Evolutionary conservation across 1,139 yeast species (phyloP).

Genomic region (Geotrichum phurueaensis): DNA sequence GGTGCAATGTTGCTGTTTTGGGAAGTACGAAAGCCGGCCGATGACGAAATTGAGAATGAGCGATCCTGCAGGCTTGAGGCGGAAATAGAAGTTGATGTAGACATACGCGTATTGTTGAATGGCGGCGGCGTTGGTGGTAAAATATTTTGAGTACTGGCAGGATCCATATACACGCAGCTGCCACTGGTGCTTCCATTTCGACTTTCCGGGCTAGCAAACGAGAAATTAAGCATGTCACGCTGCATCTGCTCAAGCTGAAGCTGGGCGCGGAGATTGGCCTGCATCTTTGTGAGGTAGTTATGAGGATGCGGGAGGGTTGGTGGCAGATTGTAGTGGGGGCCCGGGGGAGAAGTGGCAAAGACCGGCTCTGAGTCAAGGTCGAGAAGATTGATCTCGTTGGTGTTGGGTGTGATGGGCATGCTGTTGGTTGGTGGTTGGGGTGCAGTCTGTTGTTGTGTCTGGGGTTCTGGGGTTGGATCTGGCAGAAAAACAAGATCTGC

Average conservation of each 20-base stretch:
- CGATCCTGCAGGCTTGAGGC: neutral
- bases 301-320: neutral
- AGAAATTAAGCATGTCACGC: conserved; percentile 3
- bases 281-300: conserved; percentile 2
- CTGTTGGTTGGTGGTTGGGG: neutral
- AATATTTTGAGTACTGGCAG: neutral
- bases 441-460: neutral
- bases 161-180: neutral
- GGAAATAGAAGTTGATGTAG: neutral
- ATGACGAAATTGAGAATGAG: neutral
- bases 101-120: neutral
- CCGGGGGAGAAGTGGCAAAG: neutral
- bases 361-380: conserved; percentile 4
- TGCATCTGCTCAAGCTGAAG: conserved; percentile 11
- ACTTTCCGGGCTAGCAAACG: neutral
- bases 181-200: neutral
- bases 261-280: conserved; percentile 11
- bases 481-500: conserved; percentile 1
- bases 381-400: conserved; percentile 3
- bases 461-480: neutral
- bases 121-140: neutral
- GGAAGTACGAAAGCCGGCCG: neutral
- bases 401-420: neutral
- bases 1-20: neutral
- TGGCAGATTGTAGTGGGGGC: neutral